Conservation (phyloP, 1,139 yeast species). For the Geotrichum klebahnii region DNA sequence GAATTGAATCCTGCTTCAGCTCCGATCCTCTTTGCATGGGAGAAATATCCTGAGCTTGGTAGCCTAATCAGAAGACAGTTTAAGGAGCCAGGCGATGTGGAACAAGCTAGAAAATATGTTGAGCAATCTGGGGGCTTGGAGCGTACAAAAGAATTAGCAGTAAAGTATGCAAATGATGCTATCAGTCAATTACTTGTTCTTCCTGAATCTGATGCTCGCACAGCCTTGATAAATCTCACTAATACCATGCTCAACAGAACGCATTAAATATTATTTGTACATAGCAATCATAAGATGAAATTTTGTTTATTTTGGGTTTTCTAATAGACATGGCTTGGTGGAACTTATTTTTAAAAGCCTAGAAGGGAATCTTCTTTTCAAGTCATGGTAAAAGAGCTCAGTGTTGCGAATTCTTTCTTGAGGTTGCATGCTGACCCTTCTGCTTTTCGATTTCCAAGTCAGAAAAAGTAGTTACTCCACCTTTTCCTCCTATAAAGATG, state of each 20-base stretch:
- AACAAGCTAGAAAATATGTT: conserved; percentile 72
- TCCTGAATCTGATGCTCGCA: conserved; percentile 88
- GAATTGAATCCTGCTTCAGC: conserved; percentile 93
- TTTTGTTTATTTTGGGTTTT: neutral
- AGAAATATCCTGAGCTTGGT: conserved; percentile 77
- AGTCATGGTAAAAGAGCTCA: too few relatives aligned
- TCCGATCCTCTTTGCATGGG: conserved; percentile 93
- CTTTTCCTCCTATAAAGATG: too few relatives aligned
- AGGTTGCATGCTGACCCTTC: too few relatives aligned
- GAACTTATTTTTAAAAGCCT: too few relatives aligned
- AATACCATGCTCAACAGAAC: conserved; percentile 77
- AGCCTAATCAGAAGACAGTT: conserved; percentile 79
- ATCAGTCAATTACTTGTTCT: conserved; percentile 58
- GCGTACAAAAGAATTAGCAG: conserved; percentile 72
- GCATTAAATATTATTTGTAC: too few relatives aligned
- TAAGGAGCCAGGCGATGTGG: conserved; percentile 74
- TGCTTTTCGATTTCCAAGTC: too few relatives aligned
- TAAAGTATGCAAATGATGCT: conserved; percentile 71
- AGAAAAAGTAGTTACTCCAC: too few relatives aligned
- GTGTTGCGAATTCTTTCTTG: too few relatives aligned
- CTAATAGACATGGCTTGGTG: too few relatives aligned
- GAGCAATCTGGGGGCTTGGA: conserved; percentile 66
- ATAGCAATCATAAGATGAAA: neutral
- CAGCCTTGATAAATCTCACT: conserved; percentile 84
- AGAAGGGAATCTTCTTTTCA: too few relatives aligned